Conservation (phyloP, 352 stramenopile species). For the Pythium rishiriense region DNA sequence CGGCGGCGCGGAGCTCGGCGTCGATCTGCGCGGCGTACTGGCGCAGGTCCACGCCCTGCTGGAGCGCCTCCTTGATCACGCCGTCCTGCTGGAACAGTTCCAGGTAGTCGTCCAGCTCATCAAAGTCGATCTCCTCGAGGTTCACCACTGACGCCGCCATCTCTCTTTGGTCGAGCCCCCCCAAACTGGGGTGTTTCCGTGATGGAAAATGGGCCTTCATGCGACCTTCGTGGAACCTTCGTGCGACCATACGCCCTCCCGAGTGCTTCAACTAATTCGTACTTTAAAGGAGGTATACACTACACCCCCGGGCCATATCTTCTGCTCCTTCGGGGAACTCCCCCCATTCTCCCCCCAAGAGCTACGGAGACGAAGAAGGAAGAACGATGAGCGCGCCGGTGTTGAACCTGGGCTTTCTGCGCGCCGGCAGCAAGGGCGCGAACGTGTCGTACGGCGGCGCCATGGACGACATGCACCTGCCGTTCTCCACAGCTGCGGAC, state of each 20-base stretch:
- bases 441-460: constrained; percentile 74
- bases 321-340: not conserved
- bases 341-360: constrained; percentile 11
- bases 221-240: constrained; percentile 16
- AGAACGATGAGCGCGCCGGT: constrained; percentile 35
- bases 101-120: constrained; percentile 93
- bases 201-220: constrained; percentile 1
- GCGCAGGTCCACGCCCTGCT: constrained; percentile 89
- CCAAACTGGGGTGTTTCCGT: too few species aligned
- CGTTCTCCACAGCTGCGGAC: constrained; percentile 31
- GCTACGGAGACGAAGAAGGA: not conserved
- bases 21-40: constrained; percentile 92
- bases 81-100: constrained; percentile 94
- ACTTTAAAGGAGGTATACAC: constrained; percentile 23
- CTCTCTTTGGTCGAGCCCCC: not conserved
- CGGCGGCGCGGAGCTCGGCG: constrained; percentile 78
- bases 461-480: constrained; percentile 74
- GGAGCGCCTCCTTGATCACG: constrained; percentile 91
- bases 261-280: constrained; percentile 28
- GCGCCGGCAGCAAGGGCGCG: constrained; percentile 56
- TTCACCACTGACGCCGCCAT: constrained; percentile 31
- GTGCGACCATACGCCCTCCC: constrained; percentile 11
- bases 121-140: constrained; percentile 92
- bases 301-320: constrained; percentile 22
- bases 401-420: constrained; percentile 73